These are phyloP conservation scores for Aureobasidium sp. DNA, from an alignment of 2,329 filamentous ascomycete species.

Conservation along the genomic window DNA sequence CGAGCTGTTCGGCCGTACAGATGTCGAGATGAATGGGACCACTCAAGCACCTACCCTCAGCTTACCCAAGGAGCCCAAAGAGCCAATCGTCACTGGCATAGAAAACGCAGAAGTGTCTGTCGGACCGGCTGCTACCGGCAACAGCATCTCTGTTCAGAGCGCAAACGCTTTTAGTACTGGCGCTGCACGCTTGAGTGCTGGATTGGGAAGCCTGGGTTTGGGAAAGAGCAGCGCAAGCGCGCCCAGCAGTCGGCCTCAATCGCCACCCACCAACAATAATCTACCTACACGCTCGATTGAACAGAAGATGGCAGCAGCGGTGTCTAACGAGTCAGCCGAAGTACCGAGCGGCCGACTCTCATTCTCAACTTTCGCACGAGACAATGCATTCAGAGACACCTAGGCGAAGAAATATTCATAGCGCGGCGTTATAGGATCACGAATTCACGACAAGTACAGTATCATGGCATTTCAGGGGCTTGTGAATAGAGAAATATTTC, in stretches of 20 bases:
- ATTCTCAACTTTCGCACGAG: slow-evolving; percentile 16
- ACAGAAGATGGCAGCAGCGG: neutral
- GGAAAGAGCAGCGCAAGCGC: slow-evolving; percentile 4
- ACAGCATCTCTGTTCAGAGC: neutral
- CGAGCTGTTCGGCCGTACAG: slow-evolving; percentile 75
- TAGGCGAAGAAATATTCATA: slow-evolving; percentile 4
- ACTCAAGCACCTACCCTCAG: slow-evolving; percentile 16
- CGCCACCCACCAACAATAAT: neutral
- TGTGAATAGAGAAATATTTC: neutral
- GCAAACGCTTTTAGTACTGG: neutral
- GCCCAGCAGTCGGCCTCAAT: neutral
- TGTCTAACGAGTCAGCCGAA: neutral
- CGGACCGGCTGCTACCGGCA: slow-evolving; percentile 17
- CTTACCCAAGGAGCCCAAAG: slow-evolving; percentile 17
- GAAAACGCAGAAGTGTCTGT: slow-evolving; percentile 18
- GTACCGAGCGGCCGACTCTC: neutral
- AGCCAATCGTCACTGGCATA: slow-evolving; percentile 19
- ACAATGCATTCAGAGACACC: slow-evolving; percentile 15
- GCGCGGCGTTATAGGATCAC: slow-evolving; percentile 14
- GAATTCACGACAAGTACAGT: slow-evolving; percentile 6
- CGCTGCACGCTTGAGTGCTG: slow-evolving; percentile 8
- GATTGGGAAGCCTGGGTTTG: slow-evolving; percentile 7
- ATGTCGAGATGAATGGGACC: slow-evolving; percentile 80
- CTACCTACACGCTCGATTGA: neutral
- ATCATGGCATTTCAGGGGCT: neutral